A percentile compares a stretch with the other conserved stretches of the same genome.
These are phyloP conservation scores for Tilletia setariae DNA, from an alignment of 1,284 basidiomycete genomes.

Conservation along the genomic window DNA sequence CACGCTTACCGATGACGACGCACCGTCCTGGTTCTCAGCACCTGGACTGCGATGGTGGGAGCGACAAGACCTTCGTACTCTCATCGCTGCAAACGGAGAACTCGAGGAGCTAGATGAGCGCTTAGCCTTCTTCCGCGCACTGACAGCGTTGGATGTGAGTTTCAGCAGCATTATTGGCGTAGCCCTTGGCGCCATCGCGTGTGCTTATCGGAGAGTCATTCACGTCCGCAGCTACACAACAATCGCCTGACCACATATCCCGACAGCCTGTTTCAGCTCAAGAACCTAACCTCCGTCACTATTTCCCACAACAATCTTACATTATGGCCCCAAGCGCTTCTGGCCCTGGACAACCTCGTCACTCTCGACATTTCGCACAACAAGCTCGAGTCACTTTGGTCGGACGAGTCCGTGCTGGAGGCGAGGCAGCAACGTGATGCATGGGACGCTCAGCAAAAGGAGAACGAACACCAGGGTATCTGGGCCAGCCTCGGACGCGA, in stretches of 20 bases:
- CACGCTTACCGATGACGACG: slow-evolving; percentile 34
- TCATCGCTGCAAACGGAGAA: slow-evolving; percentile 40
- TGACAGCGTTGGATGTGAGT: slow-evolving; percentile 37
- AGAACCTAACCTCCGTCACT: slow-evolving; percentile 36
- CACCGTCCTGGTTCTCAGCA: slow-evolving; percentile 36
- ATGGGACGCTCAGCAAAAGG: slow-evolving; percentile 27
- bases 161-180: neutral
- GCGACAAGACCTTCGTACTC: slow-evolving; percentile 32
- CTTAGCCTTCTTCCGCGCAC: slow-evolving; percentile 34
- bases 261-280: slow-evolving; percentile 29
- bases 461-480: slow-evolving; percentile 30
- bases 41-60: slow-evolving; percentile 40
- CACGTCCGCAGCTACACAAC: slow-evolving; percentile 27
- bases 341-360: slow-evolving; percentile 37
- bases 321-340: slow-evolving; percentile 32
- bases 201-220: too few species aligned
- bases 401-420: slow-evolving; percentile 20
- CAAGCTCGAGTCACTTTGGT: slow-evolving; percentile 39
- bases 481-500: slow-evolving; percentile 32
- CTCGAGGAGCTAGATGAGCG: slow-evolving; percentile 31
- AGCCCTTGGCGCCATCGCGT: too few species aligned
- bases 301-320: slow-evolving; percentile 41
- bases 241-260: slow-evolving; percentile 40
- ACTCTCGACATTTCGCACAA: slow-evolving; percentile 48
- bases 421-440: slow-evolving; percentile 27